Conservation (phyloP, 805 yeast genomes). For the Isabelozyma heimii region DNA sequence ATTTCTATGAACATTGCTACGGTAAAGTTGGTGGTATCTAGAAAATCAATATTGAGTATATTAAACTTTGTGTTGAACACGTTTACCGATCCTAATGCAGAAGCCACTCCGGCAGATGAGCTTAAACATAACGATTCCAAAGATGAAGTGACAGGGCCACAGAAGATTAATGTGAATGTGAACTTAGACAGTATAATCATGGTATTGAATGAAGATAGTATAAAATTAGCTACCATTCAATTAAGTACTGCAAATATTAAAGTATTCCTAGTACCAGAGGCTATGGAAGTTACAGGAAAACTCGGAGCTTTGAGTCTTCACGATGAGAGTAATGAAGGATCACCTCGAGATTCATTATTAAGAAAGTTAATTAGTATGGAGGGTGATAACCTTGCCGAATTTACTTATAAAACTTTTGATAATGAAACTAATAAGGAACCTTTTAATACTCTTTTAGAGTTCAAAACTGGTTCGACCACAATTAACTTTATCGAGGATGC, state of each 20-base stretch:
- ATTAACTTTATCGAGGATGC: conserved; percentile 83
- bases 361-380: conserved; percentile 74
- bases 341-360: conserved; percentile 55
- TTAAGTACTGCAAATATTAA: conserved; percentile 70
- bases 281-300: conserved; percentile 65
- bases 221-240: conserved; percentile 74
- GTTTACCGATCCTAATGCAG: conserved; percentile 78
- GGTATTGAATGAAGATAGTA: conserved; percentile 78
- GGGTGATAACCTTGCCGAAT: conserved; percentile 77
- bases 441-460: conserved; percentile 56
- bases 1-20: conserved; percentile 74
- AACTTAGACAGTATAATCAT: conserved; percentile 70
- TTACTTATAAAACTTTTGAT: conserved; percentile 81
- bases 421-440: conserved; percentile 41
- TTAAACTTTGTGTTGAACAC: conserved; percentile 82
- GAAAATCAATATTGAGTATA: conserved; percentile 74
- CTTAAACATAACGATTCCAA: conserved; percentile 65
- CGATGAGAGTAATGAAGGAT: conserved; percentile 71
- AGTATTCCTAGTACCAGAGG: conserved; percentile 70
- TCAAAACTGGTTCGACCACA: conserved; percentile 72
- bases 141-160: conserved; percentile 60
- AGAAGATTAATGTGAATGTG: conserved; percentile 67
- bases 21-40: conserved; percentile 67
- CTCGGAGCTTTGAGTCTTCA: conserved; percentile 76
- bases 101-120: conserved; percentile 64